Conservation (phyloP, 495 filamentous ascomycete species). For the Sabuloglossum arenarium region DNA sequence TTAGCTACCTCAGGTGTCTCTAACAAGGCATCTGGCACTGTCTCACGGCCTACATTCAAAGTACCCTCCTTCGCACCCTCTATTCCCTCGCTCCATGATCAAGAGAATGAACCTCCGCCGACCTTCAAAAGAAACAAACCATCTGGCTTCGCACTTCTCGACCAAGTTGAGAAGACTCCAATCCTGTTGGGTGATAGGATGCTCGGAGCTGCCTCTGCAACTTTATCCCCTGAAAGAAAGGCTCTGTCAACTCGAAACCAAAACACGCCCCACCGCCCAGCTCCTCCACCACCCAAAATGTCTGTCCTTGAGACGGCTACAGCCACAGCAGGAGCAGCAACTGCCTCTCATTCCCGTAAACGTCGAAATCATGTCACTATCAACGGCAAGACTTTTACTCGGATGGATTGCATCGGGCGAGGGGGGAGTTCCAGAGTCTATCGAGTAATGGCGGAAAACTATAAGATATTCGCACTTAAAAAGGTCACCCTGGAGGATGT, state of each 20-base stretch:
- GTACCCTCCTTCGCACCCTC: slow-evolving; percentile 35
- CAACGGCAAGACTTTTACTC: slow-evolving; percentile 77
- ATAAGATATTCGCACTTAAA: slow-evolving; percentile 84
- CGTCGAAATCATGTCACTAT: slow-evolving; percentile 63
- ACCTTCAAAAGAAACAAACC: slow-evolving; percentile 51
- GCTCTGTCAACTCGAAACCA: slow-evolving; percentile 49
- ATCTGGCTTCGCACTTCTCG: slow-evolving; percentile 31
- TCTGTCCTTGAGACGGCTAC: slow-evolving; percentile 82
- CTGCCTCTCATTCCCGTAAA: slow-evolving; percentile 47
- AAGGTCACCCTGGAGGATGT: slow-evolving; percentile 74
- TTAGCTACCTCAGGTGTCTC: neutral
- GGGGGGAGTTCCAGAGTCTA: slow-evolving; percentile 89
- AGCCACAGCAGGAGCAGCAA: slow-evolving; percentile 55
- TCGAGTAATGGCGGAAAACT: slow-evolving; percentile 91
- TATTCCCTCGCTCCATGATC: slow-evolving; percentile 40
- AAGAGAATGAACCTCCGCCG: slow-evolving; percentile 65
- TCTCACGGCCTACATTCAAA: slow-evolving; percentile 37
- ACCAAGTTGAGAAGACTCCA: slow-evolving; percentile 27
- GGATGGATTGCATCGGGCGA: slow-evolving; percentile 73
- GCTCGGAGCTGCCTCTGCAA: neutral
- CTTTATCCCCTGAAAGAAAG: slow-evolving; percentile 36
- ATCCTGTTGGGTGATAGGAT: slow-evolving; percentile 8
- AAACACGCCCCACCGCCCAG: slow-evolving; percentile 68
- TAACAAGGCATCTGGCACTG: slow-evolving; percentile 14
- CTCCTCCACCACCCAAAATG: slow-evolving; percentile 85